Conservation (phyloP, 768 basidiomycete species). For the Boletus barrowsii region DNA sequence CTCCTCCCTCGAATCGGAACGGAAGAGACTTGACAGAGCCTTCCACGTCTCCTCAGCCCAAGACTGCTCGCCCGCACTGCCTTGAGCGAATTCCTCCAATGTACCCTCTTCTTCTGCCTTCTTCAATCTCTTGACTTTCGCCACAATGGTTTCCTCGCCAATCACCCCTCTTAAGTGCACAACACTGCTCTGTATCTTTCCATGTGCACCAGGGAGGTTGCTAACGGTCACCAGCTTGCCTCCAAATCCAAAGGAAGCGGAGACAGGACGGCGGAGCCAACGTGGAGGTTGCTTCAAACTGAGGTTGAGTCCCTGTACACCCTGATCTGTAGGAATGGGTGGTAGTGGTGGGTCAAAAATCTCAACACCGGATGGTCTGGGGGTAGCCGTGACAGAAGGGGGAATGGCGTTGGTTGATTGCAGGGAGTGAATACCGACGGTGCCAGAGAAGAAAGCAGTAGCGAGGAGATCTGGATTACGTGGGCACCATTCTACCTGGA, state of each 20-base stretch:
- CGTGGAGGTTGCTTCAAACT: constrained; percentile 94
- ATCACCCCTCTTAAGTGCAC: constrained; percentile 78
- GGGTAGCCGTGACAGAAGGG: constrained; percentile 38
- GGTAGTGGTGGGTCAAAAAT: constrained; percentile 65
- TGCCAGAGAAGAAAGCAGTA: constrained; percentile 93
- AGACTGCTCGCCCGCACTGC: constrained; percentile 34
- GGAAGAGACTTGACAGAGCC: constrained; percentile 84
- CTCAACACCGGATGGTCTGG: constrained; percentile 60
- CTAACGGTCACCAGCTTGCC: constrained; percentile 80
- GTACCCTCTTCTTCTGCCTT: constrained; percentile 54
- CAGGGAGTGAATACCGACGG: constrained; percentile 88
- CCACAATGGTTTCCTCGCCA: constrained; percentile 72
- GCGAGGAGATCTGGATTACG: constrained; percentile 86
- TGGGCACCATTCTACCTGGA: constrained; percentile 97
- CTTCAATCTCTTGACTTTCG: constrained; percentile 68
- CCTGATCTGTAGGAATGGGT: constrained; percentile 44
- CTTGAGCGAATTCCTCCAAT: constrained; percentile 69
- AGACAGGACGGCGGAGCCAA: constrained; percentile 86
- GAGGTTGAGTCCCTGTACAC: constrained; percentile 52
- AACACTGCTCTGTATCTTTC: constrained; percentile 77
- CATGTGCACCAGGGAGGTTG: constrained; percentile 71
- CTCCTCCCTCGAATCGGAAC: constrained; percentile 85
- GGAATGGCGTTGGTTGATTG: constrained; percentile 72
- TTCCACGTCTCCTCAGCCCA: constrained; percentile 70
- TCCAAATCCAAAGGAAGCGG: constrained; percentile 86